These are phyloP conservation scores for Xylariaceae sp. DNA, from an alignment of 2,329 filamentous ascomycete genomes.

Conservation along the genomic window DNA sequence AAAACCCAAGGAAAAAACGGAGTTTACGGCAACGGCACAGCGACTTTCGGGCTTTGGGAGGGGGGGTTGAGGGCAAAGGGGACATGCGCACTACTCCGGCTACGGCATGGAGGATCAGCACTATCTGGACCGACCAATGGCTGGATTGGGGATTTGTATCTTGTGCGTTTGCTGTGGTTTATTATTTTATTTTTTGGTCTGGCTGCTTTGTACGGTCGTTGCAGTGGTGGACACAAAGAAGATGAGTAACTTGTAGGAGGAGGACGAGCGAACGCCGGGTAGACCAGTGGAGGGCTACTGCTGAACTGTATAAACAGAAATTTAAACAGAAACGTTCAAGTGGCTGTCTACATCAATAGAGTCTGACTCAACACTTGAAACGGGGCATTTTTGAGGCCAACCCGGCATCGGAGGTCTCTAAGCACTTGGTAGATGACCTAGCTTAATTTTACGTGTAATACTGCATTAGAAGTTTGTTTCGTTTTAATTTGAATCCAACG, in stretches of 20 bases:
- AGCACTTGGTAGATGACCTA: no score
- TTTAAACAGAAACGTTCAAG: conserved; percentile 7
- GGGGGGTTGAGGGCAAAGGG: no score
- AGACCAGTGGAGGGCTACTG: neutral
- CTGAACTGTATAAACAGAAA: conserved; percentile 16
- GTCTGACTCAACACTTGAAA: no score
- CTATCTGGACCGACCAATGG: conserved; percentile 2
- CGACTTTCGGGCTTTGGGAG: no score
- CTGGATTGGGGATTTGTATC: neutral
- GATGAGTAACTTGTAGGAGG: neutral
- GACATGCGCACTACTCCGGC: neutral
- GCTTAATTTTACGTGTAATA: conserved; percentile 12
- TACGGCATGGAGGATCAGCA: conserved; percentile 4
- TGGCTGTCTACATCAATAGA: no score
- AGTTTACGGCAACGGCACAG: conserved; percentile 15
- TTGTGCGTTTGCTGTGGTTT: neutral
- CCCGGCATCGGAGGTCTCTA: no score
- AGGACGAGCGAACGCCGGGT: neutral
- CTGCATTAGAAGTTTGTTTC: neutral
- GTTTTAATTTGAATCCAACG: neutral
- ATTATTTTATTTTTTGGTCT: no score
- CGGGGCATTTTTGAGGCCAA: no score
- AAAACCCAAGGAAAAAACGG: conserved; percentile 8
- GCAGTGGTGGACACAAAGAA: neutral
- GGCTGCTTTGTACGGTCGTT: no score